Conservation (phyloP, 2,329 filamentous ascomycete genomes). For the Nemania abortiva region DNA sequence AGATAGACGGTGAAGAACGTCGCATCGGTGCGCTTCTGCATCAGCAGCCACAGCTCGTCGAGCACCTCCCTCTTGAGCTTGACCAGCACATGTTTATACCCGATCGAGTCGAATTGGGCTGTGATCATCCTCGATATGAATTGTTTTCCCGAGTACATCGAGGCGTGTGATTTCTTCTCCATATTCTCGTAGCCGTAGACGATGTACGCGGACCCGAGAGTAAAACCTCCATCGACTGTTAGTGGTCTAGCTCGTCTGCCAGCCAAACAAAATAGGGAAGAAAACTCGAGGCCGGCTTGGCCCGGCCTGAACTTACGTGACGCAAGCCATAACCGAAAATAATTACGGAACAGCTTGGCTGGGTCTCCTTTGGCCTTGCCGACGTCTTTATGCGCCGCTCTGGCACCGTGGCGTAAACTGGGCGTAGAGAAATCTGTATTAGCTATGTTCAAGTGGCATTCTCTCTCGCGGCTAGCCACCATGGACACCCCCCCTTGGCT, state of each 20-base stretch:
- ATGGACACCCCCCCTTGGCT: slow-evolving; percentile 14
- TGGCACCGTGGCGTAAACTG: slow-evolving; percentile 31
- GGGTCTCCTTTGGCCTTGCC: slow-evolving; percentile 45
- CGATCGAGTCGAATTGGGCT: slow-evolving; percentile 51
- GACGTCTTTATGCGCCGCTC: slow-evolving; percentile 20
- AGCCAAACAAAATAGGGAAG: not conserved
- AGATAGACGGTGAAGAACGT: slow-evolving; percentile 50
- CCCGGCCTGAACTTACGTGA: slow-evolving; percentile 56
- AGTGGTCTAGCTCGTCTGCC: slow-evolving; percentile 1
- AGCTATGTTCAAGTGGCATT: slow-evolving; percentile 8
- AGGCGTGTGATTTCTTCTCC: slow-evolving; percentile 36
- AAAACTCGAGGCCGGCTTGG: not conserved
- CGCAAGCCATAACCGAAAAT: slow-evolving; percentile 62
- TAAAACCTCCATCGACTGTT: slow-evolving; percentile 54
- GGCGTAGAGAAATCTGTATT: not conserved
- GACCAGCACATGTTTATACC: slow-evolving; percentile 41
- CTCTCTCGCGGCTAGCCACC: not conserved
- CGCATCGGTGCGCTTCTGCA: slow-evolving; percentile 46
- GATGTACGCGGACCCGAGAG: slow-evolving; percentile 59
- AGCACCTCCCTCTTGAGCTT: slow-evolving; percentile 45
- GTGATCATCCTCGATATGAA: slow-evolving; percentile 54
- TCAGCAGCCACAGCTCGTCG: slow-evolving; percentile 47
- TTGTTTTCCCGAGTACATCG: slow-evolving; percentile 48
- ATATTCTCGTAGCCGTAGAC: slow-evolving; percentile 55
- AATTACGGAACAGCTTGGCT: slow-evolving; percentile 54